These are phyloP conservation scores for Cercospora zeae-maydis DNA, from an alignment of 2,329 filamentous ascomycete genomes.

Conservation along the genomic window DNA sequence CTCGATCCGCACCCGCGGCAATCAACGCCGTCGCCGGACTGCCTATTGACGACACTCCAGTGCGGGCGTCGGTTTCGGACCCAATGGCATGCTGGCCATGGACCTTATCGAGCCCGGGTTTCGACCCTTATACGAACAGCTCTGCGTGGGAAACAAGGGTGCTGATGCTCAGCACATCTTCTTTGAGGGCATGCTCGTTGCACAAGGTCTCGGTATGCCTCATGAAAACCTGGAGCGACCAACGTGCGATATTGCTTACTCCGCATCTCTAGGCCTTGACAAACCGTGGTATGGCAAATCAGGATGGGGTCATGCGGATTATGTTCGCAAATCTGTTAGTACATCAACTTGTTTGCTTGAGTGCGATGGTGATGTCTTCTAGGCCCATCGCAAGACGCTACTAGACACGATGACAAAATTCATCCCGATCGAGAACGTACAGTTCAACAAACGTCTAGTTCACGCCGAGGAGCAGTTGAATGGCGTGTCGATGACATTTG, in stretches of 20 bases:
- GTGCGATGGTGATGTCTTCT: not conserved
- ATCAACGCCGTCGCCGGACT: not conserved
- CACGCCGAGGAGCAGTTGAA: constrained; percentile 20
- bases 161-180: constrained; percentile 10
- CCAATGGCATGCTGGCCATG: constrained; percentile 16
- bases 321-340: constrained; percentile 11
- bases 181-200: constrained; percentile 16
- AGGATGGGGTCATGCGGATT: constrained; percentile 11
- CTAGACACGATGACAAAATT: constrained; percentile 49
- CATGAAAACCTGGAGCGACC: not conserved
- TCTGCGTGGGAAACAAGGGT: constrained; percentile 9
- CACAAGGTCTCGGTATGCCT: constrained; percentile 6
- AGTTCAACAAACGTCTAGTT: constrained; percentile 30
- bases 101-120: constrained; percentile 10
- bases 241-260: not conserved
- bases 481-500: constrained; percentile 15
- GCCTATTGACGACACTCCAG: not conserved
- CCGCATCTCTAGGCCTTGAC: not conserved
- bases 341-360: not conserved
- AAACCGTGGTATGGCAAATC: constrained; percentile 24
- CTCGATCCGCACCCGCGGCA: not conserved
- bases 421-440: constrained; percentile 41
- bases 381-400: constrained; percentile 48
- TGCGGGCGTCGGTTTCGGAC: constrained; percentile 41
- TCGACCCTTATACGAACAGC: constrained; percentile 10